Base-by-base conservation (phyloP, 2,329 filamentous ascomycete species). In the Paecilomyces sp. region DNA sequence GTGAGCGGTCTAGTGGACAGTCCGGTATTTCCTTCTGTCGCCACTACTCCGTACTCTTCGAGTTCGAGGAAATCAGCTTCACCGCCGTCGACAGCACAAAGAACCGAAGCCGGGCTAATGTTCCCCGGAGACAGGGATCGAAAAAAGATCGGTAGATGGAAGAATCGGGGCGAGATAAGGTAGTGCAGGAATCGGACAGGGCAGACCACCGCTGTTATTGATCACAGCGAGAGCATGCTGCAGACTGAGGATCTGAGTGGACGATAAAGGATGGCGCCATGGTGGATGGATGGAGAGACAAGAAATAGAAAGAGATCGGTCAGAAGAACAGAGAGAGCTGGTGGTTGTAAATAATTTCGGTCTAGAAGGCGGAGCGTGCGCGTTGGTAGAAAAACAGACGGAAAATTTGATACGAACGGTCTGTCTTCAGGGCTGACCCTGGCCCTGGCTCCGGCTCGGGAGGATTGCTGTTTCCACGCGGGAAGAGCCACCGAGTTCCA, bases 241-340 rank as follows among this genome's bases (percentile, higher is more conserved):
- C 50, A 60, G 56, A 61, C 31, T 28, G 50, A 59, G 62, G 60
- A 63, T 67, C 61, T 68, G 51, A 66, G 61, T 68, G 66, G 66
- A 68, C 51, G 28, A 30, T 53, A 30, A 30, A 59, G 64, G 61
- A 60, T 22, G 52, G 56, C 57, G 62, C 56, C 59, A 65, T 65
- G 56, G 60, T 60, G 57, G 51, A 30, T 60, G 57, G 51, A 30
- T 25, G 60, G 52, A 62, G 55, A 13, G 52, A 56, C 31, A 55
- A 57, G 54, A 18, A 63, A 59, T 56, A 62, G 50, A 57, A 62
- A 53, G 30, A 28, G 47, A 58, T 53, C 22, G 24, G 51, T 25
- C 24, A 56, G 51, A 61, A 56, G 51, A 61, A 57, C 50, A 56
- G 58, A 59, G 58, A 59, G 62, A 61, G 61, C 58, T 63, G 61